Evolutionary conservation across 2,329 filamentous ascomycete genomes (phyloP).

Genomic region (Aspergillus floridensis): DNA sequence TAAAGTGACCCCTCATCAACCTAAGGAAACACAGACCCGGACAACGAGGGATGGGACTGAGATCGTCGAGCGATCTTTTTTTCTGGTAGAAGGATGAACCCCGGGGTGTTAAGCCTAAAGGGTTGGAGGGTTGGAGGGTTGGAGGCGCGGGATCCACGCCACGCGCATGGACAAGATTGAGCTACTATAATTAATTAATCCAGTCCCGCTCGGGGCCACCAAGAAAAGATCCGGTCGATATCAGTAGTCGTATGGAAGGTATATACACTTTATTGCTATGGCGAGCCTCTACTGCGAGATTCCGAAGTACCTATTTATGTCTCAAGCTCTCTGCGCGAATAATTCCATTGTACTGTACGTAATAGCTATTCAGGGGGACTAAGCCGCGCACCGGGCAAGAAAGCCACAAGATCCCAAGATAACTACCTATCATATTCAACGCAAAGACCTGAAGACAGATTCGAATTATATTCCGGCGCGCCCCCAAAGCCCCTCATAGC

Average conservation of each 20-base stretch:
- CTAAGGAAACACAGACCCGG: not conserved
- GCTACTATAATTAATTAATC: slow-evolving; percentile 8
- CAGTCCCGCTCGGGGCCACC: not conserved
- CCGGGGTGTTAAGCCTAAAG: not conserved
- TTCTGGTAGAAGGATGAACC: not conserved
- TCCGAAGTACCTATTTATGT: not conserved
- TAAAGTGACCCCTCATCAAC: not conserved
- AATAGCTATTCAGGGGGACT: not conserved
- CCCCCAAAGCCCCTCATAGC: not conserved
- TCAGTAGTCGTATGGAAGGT: not conserved
- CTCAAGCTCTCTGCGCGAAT: not conserved
- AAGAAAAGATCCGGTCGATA: not conserved
- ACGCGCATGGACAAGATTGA: slow-evolving; percentile 9
- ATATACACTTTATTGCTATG: not conserved
- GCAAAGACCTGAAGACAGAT: not conserved
- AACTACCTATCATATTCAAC: not conserved
- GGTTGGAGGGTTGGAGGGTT: not conserved
- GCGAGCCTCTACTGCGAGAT: not conserved
- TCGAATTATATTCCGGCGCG: not conserved
- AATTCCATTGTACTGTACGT: not conserved
- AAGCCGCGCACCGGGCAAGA: not conserved
- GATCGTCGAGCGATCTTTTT: slow-evolving; percentile 3
- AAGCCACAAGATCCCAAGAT: not conserved
- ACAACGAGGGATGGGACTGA: not conserved
- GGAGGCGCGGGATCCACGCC: slow-evolving; percentile 7